phyloP scores from a whole-genome alignment of 2,329 filamentous ascomycete genomes.

The Pseudophaeomoniella oleicola region DNA sequence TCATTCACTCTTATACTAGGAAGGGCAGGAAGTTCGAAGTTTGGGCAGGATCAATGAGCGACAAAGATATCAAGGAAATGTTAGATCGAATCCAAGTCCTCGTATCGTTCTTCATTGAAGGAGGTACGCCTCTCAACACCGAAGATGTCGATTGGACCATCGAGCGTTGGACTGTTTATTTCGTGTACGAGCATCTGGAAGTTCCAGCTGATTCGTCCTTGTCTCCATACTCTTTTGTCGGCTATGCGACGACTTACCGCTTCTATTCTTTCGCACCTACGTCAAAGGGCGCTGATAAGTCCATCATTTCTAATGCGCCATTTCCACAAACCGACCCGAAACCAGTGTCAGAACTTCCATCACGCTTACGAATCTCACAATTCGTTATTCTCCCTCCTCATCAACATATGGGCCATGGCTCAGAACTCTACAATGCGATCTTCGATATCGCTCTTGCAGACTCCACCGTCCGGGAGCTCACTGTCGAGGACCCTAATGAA shows the following conservation, averaged over 20 bases:
- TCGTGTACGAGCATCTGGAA: constrained; percentile 52
- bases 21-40: constrained; percentile 61
- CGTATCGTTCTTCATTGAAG: constrained; percentile 80
- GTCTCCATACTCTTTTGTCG: constrained; percentile 64
- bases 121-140: constrained; percentile 61
- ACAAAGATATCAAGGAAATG: constrained; percentile 54
- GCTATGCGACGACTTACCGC: constrained; percentile 81
- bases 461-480: constrained; percentile 62
- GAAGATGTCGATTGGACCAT: constrained; percentile 59
- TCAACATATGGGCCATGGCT: constrained; percentile 66
- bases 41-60: constrained; percentile 63
- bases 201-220: constrained; percentile 27
- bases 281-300: constrained; percentile 20
- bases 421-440: constrained; percentile 66
- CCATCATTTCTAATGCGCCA: constrained; percentile 25
- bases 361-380: constrained; percentile 76
- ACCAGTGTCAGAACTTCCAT: constrained; percentile 49
- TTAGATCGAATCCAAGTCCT: constrained; percentile 72
- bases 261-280: constrained; percentile 50
- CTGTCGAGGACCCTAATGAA: constrained; percentile 81
- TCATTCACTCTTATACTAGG: constrained; percentile 48
- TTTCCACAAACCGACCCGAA: constrained; percentile 26
- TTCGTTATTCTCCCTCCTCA: constrained; percentile 84
- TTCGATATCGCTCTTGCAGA: constrained; percentile 55
- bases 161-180: constrained; percentile 83